Conservation (phyloP, 176 grass and related monocot genomes). For the Phoenix dactylifera region DNA sequence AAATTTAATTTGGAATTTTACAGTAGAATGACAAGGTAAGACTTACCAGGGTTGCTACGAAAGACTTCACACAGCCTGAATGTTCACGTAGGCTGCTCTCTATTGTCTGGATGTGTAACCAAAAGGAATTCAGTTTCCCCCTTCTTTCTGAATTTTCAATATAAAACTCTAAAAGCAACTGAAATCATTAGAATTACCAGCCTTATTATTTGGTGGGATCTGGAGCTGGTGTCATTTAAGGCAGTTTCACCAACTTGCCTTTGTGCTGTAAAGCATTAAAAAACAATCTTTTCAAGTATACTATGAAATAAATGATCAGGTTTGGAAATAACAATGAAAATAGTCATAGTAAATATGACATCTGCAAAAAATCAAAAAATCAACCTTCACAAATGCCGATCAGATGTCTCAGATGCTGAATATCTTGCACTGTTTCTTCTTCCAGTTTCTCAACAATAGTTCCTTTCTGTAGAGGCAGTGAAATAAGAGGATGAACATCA, state of each 20-base stretch:
- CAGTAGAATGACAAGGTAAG: too few relatives aligned
- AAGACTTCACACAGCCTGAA: conserved; percentile 88
- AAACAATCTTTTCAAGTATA: conserved; percentile 2
- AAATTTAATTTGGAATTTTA: too few relatives aligned
- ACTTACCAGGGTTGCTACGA: conserved; percentile 84
- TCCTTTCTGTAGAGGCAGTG: conserved; percentile 58
- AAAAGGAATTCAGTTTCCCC: too few relatives aligned
- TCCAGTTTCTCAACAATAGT: conserved; percentile 88
- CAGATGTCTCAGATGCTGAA: conserved; percentile 73
- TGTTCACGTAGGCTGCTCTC: conserved; percentile 71
- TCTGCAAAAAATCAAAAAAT: conserved; percentile 5
- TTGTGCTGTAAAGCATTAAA: conserved; percentile 55
- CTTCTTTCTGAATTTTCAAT: too few relatives aligned
- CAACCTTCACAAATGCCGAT: conserved; percentile 88
- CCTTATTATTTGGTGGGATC: conserved; percentile 99
- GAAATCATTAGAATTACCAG: conserved; percentile 35
- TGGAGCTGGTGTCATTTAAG: conserved; percentile 87
- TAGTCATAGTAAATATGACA: conserved; percentile 4
- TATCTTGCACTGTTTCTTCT: conserved; percentile 69
- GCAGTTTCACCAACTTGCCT: conserved; percentile 97
- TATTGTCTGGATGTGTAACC: conserved; percentile 38
- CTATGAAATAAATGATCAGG: neutral
- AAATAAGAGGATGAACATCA: conserved; percentile 10
- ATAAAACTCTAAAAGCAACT: too few relatives aligned
- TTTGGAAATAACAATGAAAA: neutral